Evolutionary conservation across 805 yeast species (phyloP).

Genomic region (Yarrowia sp.): DNA sequence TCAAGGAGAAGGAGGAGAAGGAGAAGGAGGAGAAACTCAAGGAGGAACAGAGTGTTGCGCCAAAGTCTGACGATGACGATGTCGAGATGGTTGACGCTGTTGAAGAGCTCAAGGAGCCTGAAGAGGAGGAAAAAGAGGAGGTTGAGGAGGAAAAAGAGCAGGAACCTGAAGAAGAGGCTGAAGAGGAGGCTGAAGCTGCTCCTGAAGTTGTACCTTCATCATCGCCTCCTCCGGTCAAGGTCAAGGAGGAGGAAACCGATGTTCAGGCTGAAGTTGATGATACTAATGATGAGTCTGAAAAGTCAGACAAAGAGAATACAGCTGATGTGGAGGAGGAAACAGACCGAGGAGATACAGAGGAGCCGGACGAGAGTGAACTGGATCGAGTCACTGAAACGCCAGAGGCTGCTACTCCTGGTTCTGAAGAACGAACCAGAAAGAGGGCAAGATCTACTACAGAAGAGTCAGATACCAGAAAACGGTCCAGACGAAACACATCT

Average conservation of each 20-base stretch:
- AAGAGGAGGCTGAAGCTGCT: not conserved
- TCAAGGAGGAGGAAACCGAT: not conserved
- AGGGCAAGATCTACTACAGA: conserved; percentile 10
- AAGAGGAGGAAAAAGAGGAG: not conserved
- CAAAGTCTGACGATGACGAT: not conserved
- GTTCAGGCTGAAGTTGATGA: not conserved
- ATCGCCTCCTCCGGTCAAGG: not conserved
- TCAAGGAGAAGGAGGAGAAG: not conserved
- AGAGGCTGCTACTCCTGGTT: conserved; percentile 10
- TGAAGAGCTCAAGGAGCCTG: not conserved
- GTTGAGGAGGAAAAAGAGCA: not conserved
- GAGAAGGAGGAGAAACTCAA: not conserved
- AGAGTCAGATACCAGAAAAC: not conserved
- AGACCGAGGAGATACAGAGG: not conserved
- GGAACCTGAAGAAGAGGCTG: not conserved
- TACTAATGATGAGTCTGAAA: not conserved
- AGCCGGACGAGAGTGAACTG: not conserved
- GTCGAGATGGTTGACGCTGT: not conserved
- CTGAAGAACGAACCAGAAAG: not conserved
- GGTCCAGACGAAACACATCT: conserved; percentile 15
- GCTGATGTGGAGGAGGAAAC: conserved; percentile 10
- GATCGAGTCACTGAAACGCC: not conserved
- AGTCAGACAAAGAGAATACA: not conserved
- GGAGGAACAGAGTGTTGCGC: not conserved
- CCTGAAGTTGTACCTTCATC: too few relatives aligned